Evolutionary conservation across 352 stramenopile species (phyloP), one percentile per base, ranked within the genome.

Genomic region (Phytophthora foliorum): DNA sequence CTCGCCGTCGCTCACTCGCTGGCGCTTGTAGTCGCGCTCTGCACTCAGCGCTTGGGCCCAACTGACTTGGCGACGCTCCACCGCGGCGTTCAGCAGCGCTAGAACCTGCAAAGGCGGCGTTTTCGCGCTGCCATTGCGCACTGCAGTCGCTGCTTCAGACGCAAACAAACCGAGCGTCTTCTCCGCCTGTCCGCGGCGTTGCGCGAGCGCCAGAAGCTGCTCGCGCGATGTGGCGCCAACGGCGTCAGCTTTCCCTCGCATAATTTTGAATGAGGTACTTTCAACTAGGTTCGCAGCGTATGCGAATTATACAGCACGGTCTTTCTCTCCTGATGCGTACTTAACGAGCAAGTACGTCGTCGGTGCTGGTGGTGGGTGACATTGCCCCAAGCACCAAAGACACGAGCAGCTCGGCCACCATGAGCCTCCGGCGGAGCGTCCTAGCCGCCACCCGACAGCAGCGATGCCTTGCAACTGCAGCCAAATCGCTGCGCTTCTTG

Each of bases 121-220:
- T 44, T 38, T 32, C 2, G 19, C 16, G 4, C 45, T 55, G 0
- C 14, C 39, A 55, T 57, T 64, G 27, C 48, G 56, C 22, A 64
- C 32, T 10, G 67, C 17, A 10, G 61, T 10, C 48, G 22, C n/a
- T 0, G 61, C 75, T 51, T 75, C 42, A 45, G 52, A n/a, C 14
- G 56, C 45, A 51, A 78, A 84, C 39, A 39, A 31, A 29, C 29
- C 32, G 1, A 80, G 38, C 11, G 61, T 75, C 14, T 60, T 57
- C 6, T 55, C 34, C 3, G 70, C 71, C 22, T 31, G 14, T 21
- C 65, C 50, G 2, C 25, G 65, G 21, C 36, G 57, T 62, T 75
- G 59, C 7, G 72, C 50, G 24, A 82, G 71, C 55, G 56, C 52
- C 56, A 82, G 59, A 34, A 82, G 65, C 59, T 71, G 57, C n/a